Evolutionary conservation across 345 rosid species (phyloP), one percentile per base, ranked within the genome.

Genomic region (Crucihimalaya himalaica): DNA sequence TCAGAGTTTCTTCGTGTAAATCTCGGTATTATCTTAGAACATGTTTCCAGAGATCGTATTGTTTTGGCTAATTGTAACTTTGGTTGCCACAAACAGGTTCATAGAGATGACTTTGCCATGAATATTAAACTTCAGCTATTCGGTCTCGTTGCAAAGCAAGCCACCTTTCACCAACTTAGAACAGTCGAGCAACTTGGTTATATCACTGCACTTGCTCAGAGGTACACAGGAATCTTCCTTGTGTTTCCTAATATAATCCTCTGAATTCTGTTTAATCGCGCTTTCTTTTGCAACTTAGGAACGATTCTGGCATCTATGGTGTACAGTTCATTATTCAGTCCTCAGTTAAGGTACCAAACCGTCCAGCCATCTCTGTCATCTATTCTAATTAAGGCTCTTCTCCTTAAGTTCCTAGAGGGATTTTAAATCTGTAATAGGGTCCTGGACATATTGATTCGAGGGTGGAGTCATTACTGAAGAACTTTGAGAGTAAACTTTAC

Each of bases 101-200:
- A 94, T 75, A 89, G 55, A 70, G 98, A 91, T 81, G 96, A 91
- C 71, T 82, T 88, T 68, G 23, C 81, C 55, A 70, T 84, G 89
- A 94, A 94, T 72, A 89, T 81, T 55, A 87, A 87, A 76, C 93
- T 94, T 77, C 93, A 89, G 84, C 93, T 89, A 60, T 79, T 94
- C 75, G 84, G 83, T 77, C 86, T 89, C 9, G 76, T 84, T 25
- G 93, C 96, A 78, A 91, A 91, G 84, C 93, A 91, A 81, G 84
- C 95, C 29, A 88, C 97, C 68, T 89, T 89, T 84, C 96, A 94
- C 83, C 98, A 94, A 86, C 98, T 94, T 80, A 84, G 98, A 82
- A 83, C 96, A 12, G 90, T 94, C 8, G 96, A 94, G 84, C 97
- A 91, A 75, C 97, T 94, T 72, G 97, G 98, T 45, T 94, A 94